A percentile compares a stretch with the other conserved stretches of the same genome.
Conservation (phyloP, 768 basidiomycete genomes). For the Steccherinum ochraceum region DNA sequence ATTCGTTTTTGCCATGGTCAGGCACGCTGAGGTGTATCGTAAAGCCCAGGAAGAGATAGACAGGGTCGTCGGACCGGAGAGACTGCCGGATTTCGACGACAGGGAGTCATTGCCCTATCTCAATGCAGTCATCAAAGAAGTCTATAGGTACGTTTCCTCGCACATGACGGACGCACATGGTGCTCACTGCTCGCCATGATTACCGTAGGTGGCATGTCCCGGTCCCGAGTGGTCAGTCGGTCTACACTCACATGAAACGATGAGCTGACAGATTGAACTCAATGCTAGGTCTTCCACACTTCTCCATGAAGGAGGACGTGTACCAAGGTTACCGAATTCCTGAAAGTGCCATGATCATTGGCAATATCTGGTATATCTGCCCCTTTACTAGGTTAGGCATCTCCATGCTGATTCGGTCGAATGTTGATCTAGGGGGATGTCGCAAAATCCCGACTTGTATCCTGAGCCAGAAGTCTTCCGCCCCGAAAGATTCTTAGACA, state of each 20-base stretch:
- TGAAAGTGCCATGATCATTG: conserved; percentile 17
- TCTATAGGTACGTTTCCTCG: conserved; percentile 11
- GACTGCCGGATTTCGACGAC: conserved; percentile 33
- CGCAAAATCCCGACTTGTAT: conserved; percentile 22
- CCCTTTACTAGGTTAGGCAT: background rate
- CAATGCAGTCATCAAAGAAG: conserved; percentile 31
- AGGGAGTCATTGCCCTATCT: conserved; percentile 32
- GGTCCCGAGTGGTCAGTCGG: conserved; percentile 7
- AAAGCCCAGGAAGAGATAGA: conserved; percentile 39
- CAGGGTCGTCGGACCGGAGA: conserved; percentile 28
- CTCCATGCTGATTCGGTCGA: background rate
- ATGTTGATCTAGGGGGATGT: conserved; percentile 13
- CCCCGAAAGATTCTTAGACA: conserved; percentile 2
- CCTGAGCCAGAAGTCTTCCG: conserved; percentile 27
- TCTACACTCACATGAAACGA: background rate
- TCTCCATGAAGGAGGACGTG: conserved; percentile 14
- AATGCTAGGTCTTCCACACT: conserved; percentile 17
- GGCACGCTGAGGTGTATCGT: conserved; percentile 21
- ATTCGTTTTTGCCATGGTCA: conserved; percentile 21
- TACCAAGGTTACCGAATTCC: conserved; percentile 24
- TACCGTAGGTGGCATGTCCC: conserved; percentile 7
- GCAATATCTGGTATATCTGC: conserved; percentile 14
- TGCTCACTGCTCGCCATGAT: conserved; percentile 3
- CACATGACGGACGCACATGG: background rate
- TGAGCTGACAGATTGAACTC: too few species aligned